A percentile compares a stretch with the other conserved stretches of the same genome.
These are phyloP conservation scores for Metarhizium humberi DNA, from an alignment of 2,329 filamentous ascomycete genomes.

Conservation along the genomic window DNA sequence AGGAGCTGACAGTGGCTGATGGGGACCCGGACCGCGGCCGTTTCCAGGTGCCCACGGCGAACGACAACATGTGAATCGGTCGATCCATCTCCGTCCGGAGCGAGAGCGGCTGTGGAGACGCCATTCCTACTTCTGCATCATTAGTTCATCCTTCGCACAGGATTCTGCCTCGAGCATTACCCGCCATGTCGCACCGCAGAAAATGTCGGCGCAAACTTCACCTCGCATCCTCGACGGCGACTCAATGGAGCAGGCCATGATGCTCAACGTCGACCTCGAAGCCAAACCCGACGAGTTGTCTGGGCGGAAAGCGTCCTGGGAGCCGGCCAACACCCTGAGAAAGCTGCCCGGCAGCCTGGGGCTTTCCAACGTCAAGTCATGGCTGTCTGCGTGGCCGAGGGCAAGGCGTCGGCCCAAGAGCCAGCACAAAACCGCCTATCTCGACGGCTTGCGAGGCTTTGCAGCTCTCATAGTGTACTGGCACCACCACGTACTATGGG, in stretches of 20 bases:
- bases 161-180: too few species aligned
- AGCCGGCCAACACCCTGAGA: too few species aligned
- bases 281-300: not conserved
- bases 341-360: not conserved
- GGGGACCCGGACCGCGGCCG: too few species aligned
- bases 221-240: not conserved
- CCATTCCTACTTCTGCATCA: too few species aligned
- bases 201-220: not conserved
- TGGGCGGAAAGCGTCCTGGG: too few species aligned
- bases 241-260: not conserved
- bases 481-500: slow-evolving; percentile 52
- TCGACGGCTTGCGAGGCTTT: slow-evolving; percentile 57
- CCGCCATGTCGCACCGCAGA: too few species aligned
- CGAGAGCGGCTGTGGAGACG: too few species aligned
- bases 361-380: slow-evolving; percentile 1
- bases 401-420: slow-evolving; percentile 10
- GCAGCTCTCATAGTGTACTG: slow-evolving; percentile 58
- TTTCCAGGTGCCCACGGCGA: too few species aligned
- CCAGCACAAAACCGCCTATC: slow-evolving; percentile 44
- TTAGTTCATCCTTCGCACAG: too few species aligned
- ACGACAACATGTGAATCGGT: too few species aligned
- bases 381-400: not conserved
- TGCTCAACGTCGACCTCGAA: not conserved
- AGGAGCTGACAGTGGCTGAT: too few species aligned
- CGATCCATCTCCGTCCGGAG: too few species aligned